phyloP scores from a whole-genome alignment of 2,329 filamentous ascomycete genomes.

The Colletotrichum incanum region DNA sequence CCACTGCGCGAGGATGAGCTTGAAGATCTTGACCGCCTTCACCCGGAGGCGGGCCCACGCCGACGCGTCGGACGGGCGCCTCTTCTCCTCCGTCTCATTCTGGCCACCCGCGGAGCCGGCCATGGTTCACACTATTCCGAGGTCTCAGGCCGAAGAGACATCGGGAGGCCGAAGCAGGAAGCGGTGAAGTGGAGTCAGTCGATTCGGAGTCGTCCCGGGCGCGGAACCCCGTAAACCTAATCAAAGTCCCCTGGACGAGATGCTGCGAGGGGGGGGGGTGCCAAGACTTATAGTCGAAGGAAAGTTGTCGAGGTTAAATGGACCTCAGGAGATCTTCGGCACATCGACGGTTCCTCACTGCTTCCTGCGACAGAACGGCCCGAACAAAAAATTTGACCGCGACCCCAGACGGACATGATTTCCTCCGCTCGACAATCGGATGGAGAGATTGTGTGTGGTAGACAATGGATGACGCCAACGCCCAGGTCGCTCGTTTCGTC shows the following conservation, averaged over 20 bases:
- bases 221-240: not conserved
- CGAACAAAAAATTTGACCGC: not conserved
- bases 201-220: not conserved
- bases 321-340: not conserved
- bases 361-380: not conserved
- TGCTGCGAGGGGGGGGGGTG: not conserved
- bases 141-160: conserved; percentile 1
- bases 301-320: not conserved
- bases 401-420: conserved; percentile 31
- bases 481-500: conserved; percentile 14
- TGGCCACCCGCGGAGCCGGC: conserved; percentile 14
- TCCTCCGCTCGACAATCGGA: conserved; percentile 25
- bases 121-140: conserved; percentile 15
- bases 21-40: conserved; percentile 26
- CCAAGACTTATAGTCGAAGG: not conserved
- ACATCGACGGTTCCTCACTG: not conserved
- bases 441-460: not conserved
- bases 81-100: not conserved
- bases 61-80: conserved; percentile 2
- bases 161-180: not conserved
- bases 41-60: conserved; percentile 9
- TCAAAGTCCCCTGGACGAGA: not conserved
- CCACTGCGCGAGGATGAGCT: conserved; percentile 72
- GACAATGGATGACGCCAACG: conserved; percentile 37
- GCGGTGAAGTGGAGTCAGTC: conserved; percentile 1